Evolutionary conservation across 371 early-diverging fungal genomes (phyloP), one percentile per base, ranked within the genome.

Genomic region (Chytridium lagenaria): DNA sequence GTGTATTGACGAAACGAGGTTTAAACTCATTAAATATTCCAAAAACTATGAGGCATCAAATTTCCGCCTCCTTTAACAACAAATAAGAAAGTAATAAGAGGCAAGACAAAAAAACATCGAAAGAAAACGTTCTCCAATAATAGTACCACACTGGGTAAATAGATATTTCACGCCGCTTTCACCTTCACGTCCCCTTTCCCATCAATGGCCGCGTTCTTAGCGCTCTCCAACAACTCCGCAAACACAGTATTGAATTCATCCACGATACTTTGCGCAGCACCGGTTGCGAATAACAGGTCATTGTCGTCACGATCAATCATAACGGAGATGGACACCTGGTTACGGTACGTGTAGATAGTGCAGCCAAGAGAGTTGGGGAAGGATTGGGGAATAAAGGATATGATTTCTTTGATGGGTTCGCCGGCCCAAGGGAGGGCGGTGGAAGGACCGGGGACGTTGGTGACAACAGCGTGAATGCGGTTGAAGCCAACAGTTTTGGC

Each of bases 331-430:
- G 73, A 50, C 12, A 78, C 76, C 33, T 68, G 23, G 51, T 75
- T 75, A 7, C 64, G 30, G 76, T 78, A 78, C 31, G 73, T 75
- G 55, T 72, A 78, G 37, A 75, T 69, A 31, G 75, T 59, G 52
- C 67, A 64, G 12, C 73, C 72, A 23, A 78, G 69, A 34, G 64
- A 28, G 73, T 75, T 75, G 0, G 72, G 70, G 64, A 49, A 30
- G 22, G 78, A 69, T 55, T 75, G 75, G 1, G 78, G 78, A 63
- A 78, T 78, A 59, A 75, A 69, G 15, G 75, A 76, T 19, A 72
- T 64, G 66, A 72, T 69, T 37, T 28, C 39, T 16, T 67, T 12
- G 67, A 78, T 75, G 5, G 51, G 49, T 22, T 72, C 50, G 19
- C 55, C 34, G 65, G 63, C 75, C 78, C 75, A 75, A 15, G 36